phyloP scores from a whole-genome alignment of 192 early-diverging fungal genomes.

The Diversispora epigaea region DNA sequence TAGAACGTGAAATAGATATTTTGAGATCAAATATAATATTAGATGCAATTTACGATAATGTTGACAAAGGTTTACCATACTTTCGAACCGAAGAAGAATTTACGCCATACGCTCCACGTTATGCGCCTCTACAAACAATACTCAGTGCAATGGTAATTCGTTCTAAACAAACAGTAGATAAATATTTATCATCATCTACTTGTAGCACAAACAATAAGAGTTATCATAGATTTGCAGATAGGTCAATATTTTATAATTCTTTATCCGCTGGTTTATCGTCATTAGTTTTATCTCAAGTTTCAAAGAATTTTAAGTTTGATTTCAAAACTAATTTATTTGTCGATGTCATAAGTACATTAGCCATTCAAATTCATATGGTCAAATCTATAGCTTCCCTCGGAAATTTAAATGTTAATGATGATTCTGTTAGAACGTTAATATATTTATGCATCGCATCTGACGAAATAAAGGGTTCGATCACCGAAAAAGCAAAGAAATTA shows the following conservation, averaged over 20 bases:
- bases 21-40: not conserved
- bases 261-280: conserved; percentile 36
- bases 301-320: not conserved
- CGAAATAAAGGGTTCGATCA: conserved; percentile 14
- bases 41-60: conserved; percentile 20
- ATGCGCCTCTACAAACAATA: conserved; percentile 8
- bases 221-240: conserved; percentile 27
- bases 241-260: conserved; percentile 39
- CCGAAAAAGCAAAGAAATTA: conserved; percentile 29
- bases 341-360: conserved; percentile 19
- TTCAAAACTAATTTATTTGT: conserved; percentile 18
- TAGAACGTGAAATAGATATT: conserved; percentile 19
- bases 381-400: conserved; percentile 34
- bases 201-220: conserved; percentile 20
- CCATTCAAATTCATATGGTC: conserved; percentile 38
- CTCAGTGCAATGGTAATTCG: not conserved
- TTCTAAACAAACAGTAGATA: conserved; percentile 4
- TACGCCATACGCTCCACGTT: not conserved
- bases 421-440: conserved; percentile 36
- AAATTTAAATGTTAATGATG: conserved; percentile 27
- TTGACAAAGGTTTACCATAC: conserved; percentile 12
- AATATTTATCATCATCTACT: not conserved
- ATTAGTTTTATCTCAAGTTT: not conserved
- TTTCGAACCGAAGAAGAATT: conserved; percentile 22
- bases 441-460: conserved; percentile 37